Evolutionary conservation across 192 early-diverging fungal species (phyloP).

Genomic region (Spinellus fusiger): DNA sequence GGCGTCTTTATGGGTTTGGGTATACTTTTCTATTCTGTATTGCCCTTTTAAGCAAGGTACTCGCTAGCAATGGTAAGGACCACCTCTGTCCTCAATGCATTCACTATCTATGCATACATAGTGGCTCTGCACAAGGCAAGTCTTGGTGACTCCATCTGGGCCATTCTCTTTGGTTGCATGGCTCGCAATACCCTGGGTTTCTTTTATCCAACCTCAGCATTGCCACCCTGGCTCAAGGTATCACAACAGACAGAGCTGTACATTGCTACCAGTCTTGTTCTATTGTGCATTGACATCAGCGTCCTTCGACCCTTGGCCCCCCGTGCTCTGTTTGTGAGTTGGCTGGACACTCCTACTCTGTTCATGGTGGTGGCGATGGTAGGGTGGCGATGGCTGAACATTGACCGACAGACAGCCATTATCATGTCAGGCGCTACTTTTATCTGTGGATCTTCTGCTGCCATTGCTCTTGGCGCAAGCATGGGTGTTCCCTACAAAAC

Average conservation of each 20-base stretch:
- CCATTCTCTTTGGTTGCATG: conserved; percentile 43
- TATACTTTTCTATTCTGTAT: conserved; percentile 38
- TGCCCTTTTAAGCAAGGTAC: conserved; percentile 41
- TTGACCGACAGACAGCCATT: conserved; percentile 43
- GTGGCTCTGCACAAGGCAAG: conserved; percentile 34
- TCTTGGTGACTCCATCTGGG: conserved; percentile 51
- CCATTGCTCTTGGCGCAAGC: conserved; percentile 39
- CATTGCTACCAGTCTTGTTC: conserved; percentile 45
- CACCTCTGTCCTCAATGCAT: background rate
- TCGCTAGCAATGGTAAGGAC: conserved; percentile 37
- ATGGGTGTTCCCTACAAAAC: conserved; percentile 41
- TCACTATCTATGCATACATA: conserved; percentile 1
- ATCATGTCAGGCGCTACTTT: conserved; percentile 51
- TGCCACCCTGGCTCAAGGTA: conserved; percentile 44
- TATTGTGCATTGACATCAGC: conserved; percentile 44
- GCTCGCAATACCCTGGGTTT: conserved; percentile 30
- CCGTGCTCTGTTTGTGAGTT: conserved; percentile 46
- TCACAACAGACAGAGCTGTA: conserved; percentile 52
- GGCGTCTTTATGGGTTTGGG: conserved; percentile 35
- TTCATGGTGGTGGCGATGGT: conserved; percentile 43
- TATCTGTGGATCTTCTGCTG: conserved; percentile 48
- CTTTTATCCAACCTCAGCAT: conserved; percentile 2
- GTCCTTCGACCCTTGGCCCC: conserved; percentile 43
- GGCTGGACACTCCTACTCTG: conserved; percentile 47
- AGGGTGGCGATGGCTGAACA: conserved; percentile 37